phyloP scores from a whole-genome alignment of 2,329 filamentous ascomycete species.

The Apiospora pterosperma region DNA sequence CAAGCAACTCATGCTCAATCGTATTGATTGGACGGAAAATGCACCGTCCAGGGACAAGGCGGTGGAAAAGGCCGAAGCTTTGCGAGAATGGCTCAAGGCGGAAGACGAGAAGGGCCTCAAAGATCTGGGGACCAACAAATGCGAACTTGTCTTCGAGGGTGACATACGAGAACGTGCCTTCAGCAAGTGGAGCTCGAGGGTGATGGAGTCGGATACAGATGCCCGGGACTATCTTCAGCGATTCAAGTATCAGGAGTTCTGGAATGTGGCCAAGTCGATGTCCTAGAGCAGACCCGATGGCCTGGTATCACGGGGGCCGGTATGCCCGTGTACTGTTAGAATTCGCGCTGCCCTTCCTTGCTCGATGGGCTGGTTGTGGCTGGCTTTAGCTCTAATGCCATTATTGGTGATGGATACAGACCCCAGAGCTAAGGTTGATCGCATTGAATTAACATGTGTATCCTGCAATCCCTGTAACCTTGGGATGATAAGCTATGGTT shows the following conservation, averaged over 20 bases:
- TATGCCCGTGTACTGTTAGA: neutral
- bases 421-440: neutral
- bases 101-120: slow-evolving; percentile 78
- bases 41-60: slow-evolving; percentile 62
- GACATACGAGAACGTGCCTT: slow-evolving; percentile 79
- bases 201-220: slow-evolving; percentile 90
- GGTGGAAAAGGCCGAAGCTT: slow-evolving; percentile 53
- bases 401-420: neutral
- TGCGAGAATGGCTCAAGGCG: slow-evolving; percentile 73
- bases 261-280: slow-evolving; percentile 72
- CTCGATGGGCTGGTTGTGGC: neutral
- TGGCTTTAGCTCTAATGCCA: neutral
- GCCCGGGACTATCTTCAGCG: slow-evolving; percentile 76
- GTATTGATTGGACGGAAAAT: slow-evolving; percentile 94
- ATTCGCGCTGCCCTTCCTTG: neutral
- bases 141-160: slow-evolving; percentile 84
- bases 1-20: slow-evolving; percentile 89
- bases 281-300: neutral
- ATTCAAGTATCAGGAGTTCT: slow-evolving; percentile 92
- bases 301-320: neutral
- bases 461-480: too few relatives aligned
- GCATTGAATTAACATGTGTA: neutral
- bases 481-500: too few relatives aligned
- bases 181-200: slow-evolving; percentile 81
- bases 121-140: slow-evolving; percentile 79